Percentiles rank a stretch among this genome's conserved stretches.
Conservation (phyloP, 305 asterid species). For the Solanum chacoense region DNA sequence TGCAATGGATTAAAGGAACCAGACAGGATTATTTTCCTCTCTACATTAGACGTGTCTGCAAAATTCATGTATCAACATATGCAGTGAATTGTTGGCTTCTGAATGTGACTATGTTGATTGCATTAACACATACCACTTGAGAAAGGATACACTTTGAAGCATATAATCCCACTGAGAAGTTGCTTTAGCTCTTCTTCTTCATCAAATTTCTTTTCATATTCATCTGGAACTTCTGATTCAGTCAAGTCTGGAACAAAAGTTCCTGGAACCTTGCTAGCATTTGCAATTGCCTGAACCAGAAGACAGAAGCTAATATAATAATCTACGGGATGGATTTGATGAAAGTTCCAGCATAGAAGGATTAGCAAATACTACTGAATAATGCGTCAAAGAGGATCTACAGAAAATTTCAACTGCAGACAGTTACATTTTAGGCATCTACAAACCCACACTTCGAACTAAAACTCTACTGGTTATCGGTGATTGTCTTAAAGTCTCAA, state of each 20-base stretch:
- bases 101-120: not conserved
- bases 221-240: slow-evolving; percentile 69
- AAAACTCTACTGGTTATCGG: not conserved
- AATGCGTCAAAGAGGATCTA: not conserved
- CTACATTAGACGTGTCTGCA: slow-evolving; percentile 46
- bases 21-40: slow-evolving; percentile 71
- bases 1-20: slow-evolving; percentile 96
- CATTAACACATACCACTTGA: slow-evolving; percentile 50
- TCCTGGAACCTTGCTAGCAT: slow-evolving; percentile 68
- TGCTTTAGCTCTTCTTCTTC: slow-evolving; percentile 83
- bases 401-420: not conserved
- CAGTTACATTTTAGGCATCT: not conserved
- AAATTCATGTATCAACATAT: slow-evolving; percentile 28
- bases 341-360: not conserved
- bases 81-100: slow-evolving; percentile 11
- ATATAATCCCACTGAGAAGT: slow-evolving; percentile 66
- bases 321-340: not conserved
- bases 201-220: slow-evolving; percentile 40
- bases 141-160: slow-evolving; percentile 88
- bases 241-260: slow-evolving; percentile 42
- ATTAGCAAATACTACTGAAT: not conserved
- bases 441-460: not conserved
- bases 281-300: slow-evolving; percentile 54
- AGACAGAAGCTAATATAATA: slow-evolving; percentile 6
- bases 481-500: not conserved